A percentile compares a stretch with the other conserved stretches of the same genome.
phyloP scores from a whole-genome alignment of 257 asterid species.

The Solanum okadae region DNA sequence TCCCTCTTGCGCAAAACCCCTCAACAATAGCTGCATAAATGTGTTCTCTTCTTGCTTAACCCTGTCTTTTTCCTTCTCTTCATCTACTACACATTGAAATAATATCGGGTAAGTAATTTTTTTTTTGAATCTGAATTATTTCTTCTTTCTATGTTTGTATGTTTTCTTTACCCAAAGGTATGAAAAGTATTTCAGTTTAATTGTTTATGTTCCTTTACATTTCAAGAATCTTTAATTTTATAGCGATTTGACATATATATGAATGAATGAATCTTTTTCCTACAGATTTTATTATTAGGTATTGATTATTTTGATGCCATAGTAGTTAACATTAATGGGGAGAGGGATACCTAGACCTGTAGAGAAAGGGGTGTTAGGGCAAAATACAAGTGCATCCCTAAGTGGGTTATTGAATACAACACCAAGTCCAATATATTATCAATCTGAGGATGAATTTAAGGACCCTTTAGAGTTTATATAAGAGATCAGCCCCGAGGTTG shows the following conservation, averaged over 20 bases:
- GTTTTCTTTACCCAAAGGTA: not conserved
- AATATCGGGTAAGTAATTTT: not conserved
- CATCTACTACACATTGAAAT: not conserved
- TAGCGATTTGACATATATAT: not conserved
- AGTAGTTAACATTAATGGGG: constrained; percentile 38
- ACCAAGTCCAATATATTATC: constrained; percentile 70
- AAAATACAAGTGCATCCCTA: constrained; percentile 24
- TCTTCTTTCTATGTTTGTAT: not conserved
- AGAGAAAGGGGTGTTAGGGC: constrained; percentile 64
- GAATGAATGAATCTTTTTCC: not conserved
- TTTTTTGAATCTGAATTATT: not conserved
- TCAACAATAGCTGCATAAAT: not conserved
- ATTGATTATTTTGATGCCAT: not conserved
- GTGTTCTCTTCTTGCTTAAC: no score
- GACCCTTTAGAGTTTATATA: constrained; percentile 77
- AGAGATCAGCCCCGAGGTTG: constrained; percentile 83
- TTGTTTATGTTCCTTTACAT: not conserved
- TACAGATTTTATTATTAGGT: not conserved
- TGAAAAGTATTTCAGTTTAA: not conserved
- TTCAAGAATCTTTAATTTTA: not conserved
- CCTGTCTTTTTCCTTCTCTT: not conserved
- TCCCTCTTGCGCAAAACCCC: no score
- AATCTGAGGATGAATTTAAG: constrained; percentile 74
- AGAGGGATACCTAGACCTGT: constrained; percentile 71
- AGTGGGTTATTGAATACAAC: constrained; percentile 48